Percentiles rank a stretch among this genome's conserved stretches.
These are phyloP conservation scores for Globomyces sp. DNA, from an alignment of 371 early-diverging fungal species.

Conservation along the genomic window DNA sequence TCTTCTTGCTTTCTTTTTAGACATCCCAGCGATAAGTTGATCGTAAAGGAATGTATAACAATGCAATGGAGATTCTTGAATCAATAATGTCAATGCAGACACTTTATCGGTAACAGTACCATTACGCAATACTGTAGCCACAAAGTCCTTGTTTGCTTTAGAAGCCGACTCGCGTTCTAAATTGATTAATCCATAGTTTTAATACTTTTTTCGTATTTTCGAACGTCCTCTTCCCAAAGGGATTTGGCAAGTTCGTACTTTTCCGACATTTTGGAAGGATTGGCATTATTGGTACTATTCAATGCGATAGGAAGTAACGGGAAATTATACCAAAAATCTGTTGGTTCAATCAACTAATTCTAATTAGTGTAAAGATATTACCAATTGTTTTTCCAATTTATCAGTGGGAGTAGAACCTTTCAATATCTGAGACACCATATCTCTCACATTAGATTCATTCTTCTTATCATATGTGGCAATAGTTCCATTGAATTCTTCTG, in stretches of 20 bases:
- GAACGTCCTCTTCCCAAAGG: constrained; percentile 67
- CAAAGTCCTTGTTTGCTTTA: constrained; percentile 78
- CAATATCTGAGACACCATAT: constrained; percentile 29
- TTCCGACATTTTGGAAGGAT: neutral
- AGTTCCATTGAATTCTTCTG: constrained; percentile 4
- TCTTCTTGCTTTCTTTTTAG: constrained; percentile 82
- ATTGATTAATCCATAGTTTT: neutral
- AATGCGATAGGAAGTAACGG: neutral
- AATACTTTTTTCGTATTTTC: constrained; percentile 52
- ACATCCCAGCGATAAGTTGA: constrained; percentile 77
- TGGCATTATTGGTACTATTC: constrained; percentile 2
- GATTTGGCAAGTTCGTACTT: constrained; percentile 55
- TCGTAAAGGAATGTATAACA: constrained; percentile 67
- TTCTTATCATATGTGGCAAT: constrained; percentile 28
- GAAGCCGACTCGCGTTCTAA: constrained; percentile 16
- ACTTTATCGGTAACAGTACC: constrained; percentile 93
- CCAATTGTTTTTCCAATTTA: constrained; percentile 18
- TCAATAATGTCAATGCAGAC: constrained; percentile 85
- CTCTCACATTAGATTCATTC: constrained; percentile 23
- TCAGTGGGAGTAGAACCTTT: constrained; percentile 23
- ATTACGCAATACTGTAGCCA: constrained; percentile 79
- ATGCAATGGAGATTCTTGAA: constrained; percentile 92
- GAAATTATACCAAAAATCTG: constrained; percentile 24
- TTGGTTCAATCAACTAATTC: constrained; percentile 36
- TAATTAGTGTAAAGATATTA: neutral